A percentile compares a stretch with the other conserved stretches of the same genome.
phyloP scores from a whole-genome alignment of 1,284 basidiomycete species.

The Cryptococcus sp. region DNA sequence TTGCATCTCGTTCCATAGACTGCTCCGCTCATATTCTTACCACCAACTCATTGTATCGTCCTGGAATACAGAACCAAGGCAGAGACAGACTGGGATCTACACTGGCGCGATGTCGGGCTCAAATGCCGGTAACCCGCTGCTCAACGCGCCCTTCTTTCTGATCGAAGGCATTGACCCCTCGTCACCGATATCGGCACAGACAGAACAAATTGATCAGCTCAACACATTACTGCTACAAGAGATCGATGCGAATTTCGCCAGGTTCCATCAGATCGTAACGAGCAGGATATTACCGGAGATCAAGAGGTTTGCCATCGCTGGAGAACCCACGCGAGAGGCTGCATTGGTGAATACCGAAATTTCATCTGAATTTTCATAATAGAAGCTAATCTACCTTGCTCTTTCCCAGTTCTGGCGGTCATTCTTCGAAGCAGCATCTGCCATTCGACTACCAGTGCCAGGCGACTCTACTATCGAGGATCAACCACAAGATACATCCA shows the following conservation, averaged over 20 bases:
- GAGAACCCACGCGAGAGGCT: conserved; percentile 82
- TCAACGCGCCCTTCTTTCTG: conserved; percentile 49
- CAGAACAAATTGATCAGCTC: conserved; percentile 92
- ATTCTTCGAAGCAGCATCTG: conserved; percentile 88
- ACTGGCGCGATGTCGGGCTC: conserved; percentile 1
- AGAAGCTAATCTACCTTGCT: not conserved
- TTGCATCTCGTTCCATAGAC: too few relatives aligned
- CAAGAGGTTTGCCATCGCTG: conserved; percentile 81
- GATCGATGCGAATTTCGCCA: conserved; percentile 90
- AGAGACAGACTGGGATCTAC: not conserved
- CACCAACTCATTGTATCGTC: not conserved
- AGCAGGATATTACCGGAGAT: conserved; percentile 79
- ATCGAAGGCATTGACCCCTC: conserved; percentile 74
- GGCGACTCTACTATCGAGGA: conserved; percentile 55
- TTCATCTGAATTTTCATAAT: not conserved
- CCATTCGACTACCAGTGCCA: conserved; percentile 69
- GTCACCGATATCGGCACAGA: conserved; percentile 68
- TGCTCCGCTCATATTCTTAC: too few relatives aligned
- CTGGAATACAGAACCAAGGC: not conserved
- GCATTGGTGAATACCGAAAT: conserved; percentile 65
- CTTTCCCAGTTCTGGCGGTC: conserved; percentile 83
- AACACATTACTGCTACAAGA: conserved; percentile 80
- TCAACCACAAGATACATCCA: conserved; percentile 13
- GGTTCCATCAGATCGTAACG: conserved; percentile 82
- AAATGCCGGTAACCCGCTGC: conserved; percentile 27